Conservation (phyloP, 192 early-diverging fungal genomes). For the Martensiomyces pterosporus region DNA sequence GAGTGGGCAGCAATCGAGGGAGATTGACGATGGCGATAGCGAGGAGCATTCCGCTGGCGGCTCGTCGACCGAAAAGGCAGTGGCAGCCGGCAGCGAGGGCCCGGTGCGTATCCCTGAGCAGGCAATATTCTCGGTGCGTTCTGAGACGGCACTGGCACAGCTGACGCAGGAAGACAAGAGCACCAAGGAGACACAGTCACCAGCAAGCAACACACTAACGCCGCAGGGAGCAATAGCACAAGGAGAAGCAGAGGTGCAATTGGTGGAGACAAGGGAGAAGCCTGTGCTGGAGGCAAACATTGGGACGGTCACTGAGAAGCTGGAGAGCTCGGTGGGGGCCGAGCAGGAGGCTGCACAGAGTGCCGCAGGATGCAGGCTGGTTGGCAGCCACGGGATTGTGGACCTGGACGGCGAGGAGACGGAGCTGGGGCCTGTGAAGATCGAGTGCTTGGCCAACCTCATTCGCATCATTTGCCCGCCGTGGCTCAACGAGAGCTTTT, state of each 20-base stretch:
- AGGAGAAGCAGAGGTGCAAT: no score
- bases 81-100: neutral
- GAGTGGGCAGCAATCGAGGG: neutral
- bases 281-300: no score
- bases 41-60: neutral
- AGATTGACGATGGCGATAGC: neutral
- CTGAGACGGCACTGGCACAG: constrained; percentile 28
- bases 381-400: constrained; percentile 43
- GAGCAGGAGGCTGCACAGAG: neutral
- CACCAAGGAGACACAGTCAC: neutral
- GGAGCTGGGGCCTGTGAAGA: constrained; percentile 46
- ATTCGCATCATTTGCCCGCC: constrained; percentile 35
- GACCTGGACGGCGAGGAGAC: constrained; percentile 49
- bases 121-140: constrained; percentile 34
- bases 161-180: constrained; percentile 5
- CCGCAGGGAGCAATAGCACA: no score
- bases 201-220: no score
- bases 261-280: no score
- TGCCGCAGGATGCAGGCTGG: constrained; percentile 23
- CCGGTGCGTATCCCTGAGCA: constrained; percentile 24
- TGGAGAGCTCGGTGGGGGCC: neutral
- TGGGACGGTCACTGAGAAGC: no score
- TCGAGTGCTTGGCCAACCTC: constrained; percentile 44
- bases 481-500: constrained; percentile 37
- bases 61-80: constrained; percentile 3